Evolutionary conservation across 306 rosid species (phyloP).

Genomic region (Dalbergia cochinchinensis): DNA sequence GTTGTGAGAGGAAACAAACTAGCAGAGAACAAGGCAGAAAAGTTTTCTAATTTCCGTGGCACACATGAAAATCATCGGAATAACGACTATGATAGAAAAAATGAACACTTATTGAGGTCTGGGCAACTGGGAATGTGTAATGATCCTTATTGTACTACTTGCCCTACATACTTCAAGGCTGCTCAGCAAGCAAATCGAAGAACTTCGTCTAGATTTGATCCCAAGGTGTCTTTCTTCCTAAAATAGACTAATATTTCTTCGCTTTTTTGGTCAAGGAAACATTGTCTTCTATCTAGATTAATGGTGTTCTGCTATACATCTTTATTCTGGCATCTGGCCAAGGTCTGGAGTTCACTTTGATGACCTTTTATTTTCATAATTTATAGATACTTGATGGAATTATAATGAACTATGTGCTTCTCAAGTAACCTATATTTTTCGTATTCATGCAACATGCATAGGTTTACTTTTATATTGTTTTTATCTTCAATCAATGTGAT

Average conservation of each 20-base stretch:
- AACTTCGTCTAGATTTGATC: constrained; percentile 60
- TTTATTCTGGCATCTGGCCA: constrained; percentile 23
- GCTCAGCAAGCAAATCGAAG: constrained; percentile 53
- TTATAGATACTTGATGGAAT: constrained; percentile 16
- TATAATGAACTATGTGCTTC: constrained; percentile 11
- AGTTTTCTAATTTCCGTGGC: constrained; percentile 44
- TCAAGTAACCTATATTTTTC: neutral
- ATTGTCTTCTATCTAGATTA: neutral
- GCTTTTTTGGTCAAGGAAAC: neutral
- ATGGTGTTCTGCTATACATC: neutral
- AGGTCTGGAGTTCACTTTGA: neutral
- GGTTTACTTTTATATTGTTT: neutral
- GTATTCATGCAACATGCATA: constrained; percentile 1
- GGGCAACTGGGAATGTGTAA: constrained; percentile 91
- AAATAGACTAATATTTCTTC: constrained; percentile 21
- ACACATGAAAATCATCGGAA: constrained; percentile 54
- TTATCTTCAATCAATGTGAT: neutral
- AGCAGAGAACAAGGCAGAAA: constrained; percentile 49
- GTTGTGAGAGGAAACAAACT: constrained; percentile 45
- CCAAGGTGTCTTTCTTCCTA: constrained; percentile 60
- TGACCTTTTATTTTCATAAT: neutral
- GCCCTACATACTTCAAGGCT: constrained; percentile 75
- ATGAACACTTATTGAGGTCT: constrained; percentile 81
- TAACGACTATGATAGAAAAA: constrained; percentile 49
- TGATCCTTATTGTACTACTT: constrained; percentile 92